A percentile compares a stretch with the other conserved stretches of the same genome.
Conservation (phyloP, 495 filamentous ascomycete genomes). For the Aspergillus baeticus region DNA sequence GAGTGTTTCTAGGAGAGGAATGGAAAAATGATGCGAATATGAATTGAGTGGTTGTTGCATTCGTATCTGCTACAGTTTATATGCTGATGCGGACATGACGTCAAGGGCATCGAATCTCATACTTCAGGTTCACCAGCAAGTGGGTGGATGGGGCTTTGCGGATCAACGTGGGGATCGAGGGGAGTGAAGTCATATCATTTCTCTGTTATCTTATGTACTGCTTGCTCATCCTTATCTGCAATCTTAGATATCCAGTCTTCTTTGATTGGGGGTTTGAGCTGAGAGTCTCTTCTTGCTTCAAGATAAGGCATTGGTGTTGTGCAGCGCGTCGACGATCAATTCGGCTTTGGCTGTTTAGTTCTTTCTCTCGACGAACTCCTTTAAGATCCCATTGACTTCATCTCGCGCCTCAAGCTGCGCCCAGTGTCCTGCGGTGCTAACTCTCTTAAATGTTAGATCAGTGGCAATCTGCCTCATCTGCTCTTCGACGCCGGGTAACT, state of each 20-base stretch:
- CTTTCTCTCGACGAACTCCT: slow-evolving; percentile 32
- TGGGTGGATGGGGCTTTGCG: not conserved
- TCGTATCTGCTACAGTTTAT: not conserved
- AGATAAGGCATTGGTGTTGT: too few species aligned
- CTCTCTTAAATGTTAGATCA: slow-evolving; percentile 21
- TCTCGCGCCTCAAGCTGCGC: slow-evolving; percentile 34
- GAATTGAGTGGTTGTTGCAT: too few species aligned
- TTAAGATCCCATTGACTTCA: slow-evolving; percentile 37
- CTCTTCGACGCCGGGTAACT: slow-evolving; percentile 15
- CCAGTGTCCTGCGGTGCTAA: slow-evolving; percentile 28
- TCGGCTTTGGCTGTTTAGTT: not conserved
- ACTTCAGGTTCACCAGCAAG: not conserved
- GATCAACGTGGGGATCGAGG: not conserved
- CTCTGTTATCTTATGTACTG: not conserved
- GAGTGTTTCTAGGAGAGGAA: too few species aligned
- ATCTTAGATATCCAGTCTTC: not conserved
- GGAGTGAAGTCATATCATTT: slow-evolving; percentile 4
- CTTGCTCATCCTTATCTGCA: too few species aligned
- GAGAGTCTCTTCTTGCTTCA: not conserved
- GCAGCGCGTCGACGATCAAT: not conserved
- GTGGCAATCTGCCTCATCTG: slow-evolving; percentile 18
- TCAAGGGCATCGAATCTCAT: not conserved
- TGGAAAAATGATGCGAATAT: too few species aligned
- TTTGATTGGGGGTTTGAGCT: not conserved
- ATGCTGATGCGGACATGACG: slow-evolving; percentile 12